Evolutionary conservation across 495 filamentous ascomycete genomes (phyloP).

Genomic region (Physcia stellaris): DNA sequence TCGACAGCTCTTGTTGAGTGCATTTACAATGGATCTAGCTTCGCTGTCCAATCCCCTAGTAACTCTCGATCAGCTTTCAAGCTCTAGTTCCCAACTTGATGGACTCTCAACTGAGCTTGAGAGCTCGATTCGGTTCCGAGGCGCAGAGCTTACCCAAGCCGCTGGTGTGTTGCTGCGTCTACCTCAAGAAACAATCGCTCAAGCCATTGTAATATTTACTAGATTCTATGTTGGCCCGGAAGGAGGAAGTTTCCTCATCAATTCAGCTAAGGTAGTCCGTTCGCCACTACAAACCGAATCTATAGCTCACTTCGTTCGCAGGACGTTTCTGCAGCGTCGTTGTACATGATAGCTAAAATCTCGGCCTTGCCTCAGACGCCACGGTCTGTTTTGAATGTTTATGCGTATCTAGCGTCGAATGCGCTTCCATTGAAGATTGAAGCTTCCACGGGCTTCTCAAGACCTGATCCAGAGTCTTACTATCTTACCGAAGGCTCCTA

Average conservation of each 20-base stretch:
- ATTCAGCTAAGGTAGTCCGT: conserved; percentile 38
- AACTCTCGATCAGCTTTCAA: conserved; percentile 66
- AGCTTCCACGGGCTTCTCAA: conserved; percentile 19
- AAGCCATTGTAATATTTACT: conserved; percentile 77
- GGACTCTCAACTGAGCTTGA: conserved; percentile 68
- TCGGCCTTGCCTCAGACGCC: conserved; percentile 63
- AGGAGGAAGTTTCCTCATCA: conserved; percentile 45
- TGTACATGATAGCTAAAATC: conserved; percentile 79
- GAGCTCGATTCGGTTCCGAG: conserved; percentile 39
- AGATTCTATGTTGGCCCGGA: conserved; percentile 68
- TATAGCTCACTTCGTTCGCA: conserved; percentile 19
- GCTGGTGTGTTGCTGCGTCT: conserved; percentile 76
- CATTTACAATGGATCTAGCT: conserved; percentile 27
- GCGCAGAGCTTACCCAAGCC: conserved; percentile 67
- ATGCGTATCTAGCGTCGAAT: conserved; percentile 63
- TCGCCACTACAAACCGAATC: conserved; percentile 1
- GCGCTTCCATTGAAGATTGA: conserved; percentile 41
- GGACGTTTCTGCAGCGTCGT: conserved; percentile 66
- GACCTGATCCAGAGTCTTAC: conserved; percentile 42
- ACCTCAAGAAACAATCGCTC: conserved; percentile 79
- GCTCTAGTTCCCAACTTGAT: conserved; percentile 51
- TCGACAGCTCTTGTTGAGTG: conserved; percentile 13
- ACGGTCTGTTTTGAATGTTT: conserved; percentile 70
- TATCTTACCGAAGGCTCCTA: conserved; percentile 65
- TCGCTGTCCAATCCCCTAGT: conserved; percentile 74